Evolutionary conservation across 2,329 filamentous ascomycete genomes (phyloP), one percentile per base, ranked within the genome.

Genomic region (Alternaria sp.): DNA sequence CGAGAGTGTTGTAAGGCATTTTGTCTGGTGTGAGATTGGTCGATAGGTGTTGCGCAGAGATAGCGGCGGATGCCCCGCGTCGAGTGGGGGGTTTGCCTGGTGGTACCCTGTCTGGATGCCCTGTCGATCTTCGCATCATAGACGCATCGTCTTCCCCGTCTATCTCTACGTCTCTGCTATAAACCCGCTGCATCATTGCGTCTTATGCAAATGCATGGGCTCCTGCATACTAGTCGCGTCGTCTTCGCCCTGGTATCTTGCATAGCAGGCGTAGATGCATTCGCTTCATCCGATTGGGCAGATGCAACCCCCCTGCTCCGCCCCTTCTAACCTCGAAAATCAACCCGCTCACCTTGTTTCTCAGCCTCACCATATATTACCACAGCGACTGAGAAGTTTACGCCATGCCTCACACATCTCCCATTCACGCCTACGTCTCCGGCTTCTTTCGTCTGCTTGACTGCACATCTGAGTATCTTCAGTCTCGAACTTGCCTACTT

Each of bases 21-120:
- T 60, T 43, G 57, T 53, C 30, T 38, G 32, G 12, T 41, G 60
- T 62, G 22, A 63, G 63, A 64, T 65, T 64, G 34, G 59, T 54
- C 49, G 46, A 3, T 50, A 20, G 20, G 45, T 16, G 60, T 11
- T 46, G 44, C 8, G 54, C 55, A 52, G 50, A 57, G 62, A 57
- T 64, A 61, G 56, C 53, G 63, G 63, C 41, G 41, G 48, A 59
- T 65, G 57, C 67, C 67, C 67, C 67, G 58, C 65, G 58, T 55
- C 30, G 40, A 46, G 63, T 63, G 65, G 65, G 64, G 57, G 57
- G 20, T 52, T 51, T 51, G 43, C 10, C 2, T 45, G 32, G 8
- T 11, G 18, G 9, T 45, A 22, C 41, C 30, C 41, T 54, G 28
- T 30, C 28, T 30, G 41, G 1, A 43, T 30, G 41, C 41, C 20